Percentiles rank a stretch among this genome's conserved stretches.
Evolutionary conservation across 179 eudicot genomes (phyloP).

Genomic region (Silene noctiflora): DNA sequence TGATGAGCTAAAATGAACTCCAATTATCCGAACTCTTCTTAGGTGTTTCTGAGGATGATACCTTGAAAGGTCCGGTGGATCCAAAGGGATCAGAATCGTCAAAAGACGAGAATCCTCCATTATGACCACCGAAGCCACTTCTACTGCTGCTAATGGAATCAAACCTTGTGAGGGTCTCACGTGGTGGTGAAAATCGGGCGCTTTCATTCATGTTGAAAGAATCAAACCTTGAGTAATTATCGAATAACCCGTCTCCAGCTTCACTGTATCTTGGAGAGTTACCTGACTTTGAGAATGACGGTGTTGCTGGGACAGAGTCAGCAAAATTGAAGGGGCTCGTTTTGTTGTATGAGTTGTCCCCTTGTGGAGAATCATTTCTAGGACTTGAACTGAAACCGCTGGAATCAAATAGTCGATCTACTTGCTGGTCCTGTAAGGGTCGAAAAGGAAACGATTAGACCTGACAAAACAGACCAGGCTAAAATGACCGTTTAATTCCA

Average conservation of each 20-base stretch:
- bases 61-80: constrained; percentile 82
- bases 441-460: neutral
- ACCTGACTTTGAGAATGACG: constrained; percentile 53
- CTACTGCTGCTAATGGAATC: constrained; percentile 67
- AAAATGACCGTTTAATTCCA: neutral
- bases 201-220: constrained; percentile 65
- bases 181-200: constrained; percentile 55
- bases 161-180: constrained; percentile 60
- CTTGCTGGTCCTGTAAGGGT: constrained; percentile 56
- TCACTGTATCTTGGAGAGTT: constrained; percentile 64
- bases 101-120: constrained; percentile 62
- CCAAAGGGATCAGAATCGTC: constrained; percentile 93
- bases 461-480: neutral
- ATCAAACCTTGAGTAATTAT: constrained; percentile 74
- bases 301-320: constrained; percentile 87
- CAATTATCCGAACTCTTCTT: constrained; percentile 66
- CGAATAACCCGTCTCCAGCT: constrained; percentile 62
- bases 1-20: constrained; percentile 53
- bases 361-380: constrained; percentile 53
- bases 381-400: constrained; percentile 60
- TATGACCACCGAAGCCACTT: constrained; percentile 58
- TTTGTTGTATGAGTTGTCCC: constrained; percentile 36
- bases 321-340: constrained; percentile 45
- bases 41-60: constrained; percentile 69
- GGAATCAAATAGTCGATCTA: constrained; percentile 60